Base-by-base conservation (phyloP, 371 early-diverging fungal genomes). In the Mucor velutinosus region DNA sequence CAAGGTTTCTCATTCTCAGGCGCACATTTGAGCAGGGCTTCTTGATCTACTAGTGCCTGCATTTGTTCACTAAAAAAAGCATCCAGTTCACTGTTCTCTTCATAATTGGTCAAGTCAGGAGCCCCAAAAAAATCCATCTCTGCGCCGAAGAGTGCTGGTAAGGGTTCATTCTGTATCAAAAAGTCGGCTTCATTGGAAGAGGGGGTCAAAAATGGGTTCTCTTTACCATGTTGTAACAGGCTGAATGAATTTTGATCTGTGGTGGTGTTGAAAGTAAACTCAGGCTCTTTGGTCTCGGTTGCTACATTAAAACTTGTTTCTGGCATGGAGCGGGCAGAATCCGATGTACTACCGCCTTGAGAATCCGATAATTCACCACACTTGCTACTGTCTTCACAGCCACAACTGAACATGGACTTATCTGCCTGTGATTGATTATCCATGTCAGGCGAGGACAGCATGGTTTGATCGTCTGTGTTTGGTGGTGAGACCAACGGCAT, bases 1-100 rank as follows among this genome's bases (percentile, higher is more conserved):
- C 55, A 64, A 8, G 57, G 47, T 25, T 67, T 63, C 30, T 67
- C 56, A 10, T 67, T 66, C n/a, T 60, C 67, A 29, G 67, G 62
- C 4, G 66, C 62, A 58, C 71, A 62, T 33, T 62, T 27, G 30
- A 58, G 53, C 11, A 57, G 6, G 30, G 14, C 27, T 8, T 64
- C 43, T 41, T 72, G 49, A 5, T 58, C 60, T 60, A 53, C 30
- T 19, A 35, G 17, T 15, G 69, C 12, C 19, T 64, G 45, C 64
- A 59, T 69, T 59, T 69, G 64, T 12, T 63, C 57, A 25, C 47
- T 35, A 37, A 64, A 56, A 35, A 64, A 33, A 14, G 64, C 41
- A 32, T 64, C 59, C 14, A 64, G 19, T 33, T 47, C 51, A 19
- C 32, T 32, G 1, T 32, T 51, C 27, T 45, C 45, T 21, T 41